phyloP scores from a whole-genome alignment of 1,284 basidiomycete genomes.

The Dichomitus squalens region DNA sequence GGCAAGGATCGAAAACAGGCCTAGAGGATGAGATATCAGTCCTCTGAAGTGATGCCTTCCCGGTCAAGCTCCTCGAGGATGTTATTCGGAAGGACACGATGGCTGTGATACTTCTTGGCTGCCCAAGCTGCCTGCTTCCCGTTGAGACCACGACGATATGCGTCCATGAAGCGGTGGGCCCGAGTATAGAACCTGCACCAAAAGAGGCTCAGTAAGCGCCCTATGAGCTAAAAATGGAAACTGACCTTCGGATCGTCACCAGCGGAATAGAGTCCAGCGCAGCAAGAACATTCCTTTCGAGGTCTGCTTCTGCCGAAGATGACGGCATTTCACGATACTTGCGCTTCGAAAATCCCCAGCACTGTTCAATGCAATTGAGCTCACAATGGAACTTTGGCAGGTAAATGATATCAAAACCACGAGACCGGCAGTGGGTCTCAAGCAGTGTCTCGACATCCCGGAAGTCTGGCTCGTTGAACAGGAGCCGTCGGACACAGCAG shows the following conservation, averaged over 20 bases:
- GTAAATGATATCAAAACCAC: conserved; percentile 7
- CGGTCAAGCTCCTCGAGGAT: neutral
- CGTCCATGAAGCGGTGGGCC: conserved; percentile 13
- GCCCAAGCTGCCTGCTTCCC: conserved; percentile 19
- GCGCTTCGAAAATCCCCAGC: conserved; percentile 24
- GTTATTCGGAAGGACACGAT: conserved; percentile 12
- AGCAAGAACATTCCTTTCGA: conserved; percentile 14
- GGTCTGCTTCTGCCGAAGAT: conserved; percentile 7
- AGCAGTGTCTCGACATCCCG: conserved; percentile 3
- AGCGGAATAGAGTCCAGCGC: conserved; percentile 12
- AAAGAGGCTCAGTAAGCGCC: too few species aligned
- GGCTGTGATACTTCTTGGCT: conserved; percentile 17
- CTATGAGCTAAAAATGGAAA: too few species aligned
- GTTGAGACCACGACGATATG: conserved; percentile 14
- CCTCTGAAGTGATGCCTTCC: neutral
- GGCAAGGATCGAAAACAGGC: too few species aligned
- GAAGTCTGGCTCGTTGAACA: conserved; percentile 34
- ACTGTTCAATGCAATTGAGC: conserved; percentile 24
- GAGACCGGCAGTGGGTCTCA: conserved; percentile 2
- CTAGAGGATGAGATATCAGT: neutral
- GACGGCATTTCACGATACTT: conserved; percentile 7
- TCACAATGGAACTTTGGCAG: conserved; percentile 26
- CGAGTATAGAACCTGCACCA: conserved; percentile 18
- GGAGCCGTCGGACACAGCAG: conserved; percentile 29
- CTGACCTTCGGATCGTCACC: conserved; percentile 1